A percentile compares a stretch with the other conserved stretches of the same genome.
Evolutionary conservation across 73 alveolate genomes (phyloP).

Genomic region (Stentor coeruleus): DNA sequence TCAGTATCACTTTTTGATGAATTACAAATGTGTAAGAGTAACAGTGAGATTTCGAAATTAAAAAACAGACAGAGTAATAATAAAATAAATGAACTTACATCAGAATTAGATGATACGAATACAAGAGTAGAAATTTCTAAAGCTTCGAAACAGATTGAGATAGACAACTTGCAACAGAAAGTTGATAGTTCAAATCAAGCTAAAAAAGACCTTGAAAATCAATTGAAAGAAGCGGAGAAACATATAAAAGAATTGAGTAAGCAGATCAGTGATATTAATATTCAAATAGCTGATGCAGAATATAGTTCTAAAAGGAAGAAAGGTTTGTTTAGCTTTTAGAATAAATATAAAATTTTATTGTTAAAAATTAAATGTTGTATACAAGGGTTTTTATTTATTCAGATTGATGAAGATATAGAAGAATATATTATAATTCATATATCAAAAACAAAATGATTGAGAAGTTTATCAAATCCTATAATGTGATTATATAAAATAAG

Average conservation of each 20-base stretch:
- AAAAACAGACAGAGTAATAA: not conserved
- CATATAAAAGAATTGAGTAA: too few species aligned
- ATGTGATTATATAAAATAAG: too few species aligned
- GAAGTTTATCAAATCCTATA: too few species aligned
- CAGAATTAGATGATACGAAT: not conserved
- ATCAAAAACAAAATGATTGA: too few species aligned
- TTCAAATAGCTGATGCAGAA: not conserved
- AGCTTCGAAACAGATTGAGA: not conserved
- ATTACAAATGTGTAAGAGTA: not conserved
- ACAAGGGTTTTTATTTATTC: too few species aligned
- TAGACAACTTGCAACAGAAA: not conserved
- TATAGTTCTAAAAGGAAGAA: not conserved
- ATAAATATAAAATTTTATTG: too few species aligned
- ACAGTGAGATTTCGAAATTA: not conserved
- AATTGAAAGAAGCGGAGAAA: not conserved
- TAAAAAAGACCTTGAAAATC: not conserved
- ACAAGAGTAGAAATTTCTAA: not conserved
- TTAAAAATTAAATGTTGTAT: too few species aligned
- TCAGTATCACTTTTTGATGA: not conserved
- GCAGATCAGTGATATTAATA: not conserved
- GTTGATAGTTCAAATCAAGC: too few species aligned
- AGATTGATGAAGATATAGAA: too few species aligned
- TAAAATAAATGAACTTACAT: not conserved
- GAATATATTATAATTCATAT: too few species aligned
- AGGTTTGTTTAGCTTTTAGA: too few species aligned